These are phyloP conservation scores for Jaapia argillacea DNA, from an alignment of 768 basidiomycete genomes.

Conservation along the genomic window DNA sequence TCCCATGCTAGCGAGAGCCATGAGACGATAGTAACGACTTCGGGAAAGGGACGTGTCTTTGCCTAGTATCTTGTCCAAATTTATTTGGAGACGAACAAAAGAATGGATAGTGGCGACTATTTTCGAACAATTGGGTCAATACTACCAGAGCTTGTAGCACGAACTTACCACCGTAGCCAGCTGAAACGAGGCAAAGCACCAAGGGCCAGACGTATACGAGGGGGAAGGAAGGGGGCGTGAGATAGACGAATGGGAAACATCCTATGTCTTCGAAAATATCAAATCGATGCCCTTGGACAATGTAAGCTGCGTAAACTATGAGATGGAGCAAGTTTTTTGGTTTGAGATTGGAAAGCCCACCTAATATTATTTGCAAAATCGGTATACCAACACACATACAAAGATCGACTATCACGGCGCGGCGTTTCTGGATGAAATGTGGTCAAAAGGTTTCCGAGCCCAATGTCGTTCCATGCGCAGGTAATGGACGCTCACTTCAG, in stretches of 20 bases:
- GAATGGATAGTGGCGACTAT: slow-evolving; percentile 30
- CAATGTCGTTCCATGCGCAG: not conserved
- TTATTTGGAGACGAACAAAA: slow-evolving; percentile 37
- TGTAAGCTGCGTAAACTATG: slow-evolving; percentile 8
- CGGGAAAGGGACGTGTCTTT: slow-evolving; percentile 11
- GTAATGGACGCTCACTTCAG: not conserved
- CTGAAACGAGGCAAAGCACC: slow-evolving; percentile 15
- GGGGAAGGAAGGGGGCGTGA: slow-evolving; percentile 32
- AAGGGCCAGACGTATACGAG: slow-evolving; percentile 28
- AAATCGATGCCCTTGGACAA: slow-evolving; percentile 42
- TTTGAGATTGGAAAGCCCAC: slow-evolving; percentile 19
- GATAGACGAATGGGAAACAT: slow-evolving; percentile 40
- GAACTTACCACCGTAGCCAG: slow-evolving; percentile 22
- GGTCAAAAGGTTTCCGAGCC: too few relatives aligned
- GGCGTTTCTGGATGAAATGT: slow-evolving; percentile 26
- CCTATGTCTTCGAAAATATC: slow-evolving; percentile 50
- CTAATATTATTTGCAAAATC: slow-evolving; percentile 33
- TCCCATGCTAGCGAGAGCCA: slow-evolving; percentile 37
- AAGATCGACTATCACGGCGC: slow-evolving; percentile 40
- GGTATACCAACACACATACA: slow-evolving; percentile 44
- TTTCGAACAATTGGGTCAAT: too few relatives aligned
- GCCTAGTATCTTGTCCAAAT: slow-evolving; percentile 34
- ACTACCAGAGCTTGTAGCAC: slow-evolving; percentile 24
- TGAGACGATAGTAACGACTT: slow-evolving; percentile 49
- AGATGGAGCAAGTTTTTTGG: not conserved